Percentiles rank a stretch among this genome's conserved stretches.
phyloP scores from a whole-genome alignment of 495 filamentous ascomycete genomes.

The Podospora pseudopauciseta region DNA sequence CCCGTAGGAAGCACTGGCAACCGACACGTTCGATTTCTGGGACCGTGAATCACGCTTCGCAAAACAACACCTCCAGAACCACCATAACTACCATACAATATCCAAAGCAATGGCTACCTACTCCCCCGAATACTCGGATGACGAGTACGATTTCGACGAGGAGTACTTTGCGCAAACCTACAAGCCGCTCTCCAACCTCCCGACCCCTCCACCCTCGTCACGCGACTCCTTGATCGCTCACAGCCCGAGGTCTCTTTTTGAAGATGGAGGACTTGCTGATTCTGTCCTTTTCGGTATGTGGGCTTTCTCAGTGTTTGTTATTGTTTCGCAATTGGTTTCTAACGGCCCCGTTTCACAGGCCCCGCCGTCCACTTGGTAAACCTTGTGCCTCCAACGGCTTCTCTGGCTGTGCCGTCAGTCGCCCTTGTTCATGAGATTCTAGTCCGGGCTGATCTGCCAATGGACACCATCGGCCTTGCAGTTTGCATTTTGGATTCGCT shows the following conservation, averaged over 20 bases:
- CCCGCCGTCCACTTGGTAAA: conserved; percentile 54
- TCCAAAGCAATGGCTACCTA: conserved; percentile 23
- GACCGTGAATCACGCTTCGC: conserved; percentile 20
- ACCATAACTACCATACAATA: conserved; percentile 1
- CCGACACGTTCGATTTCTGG: conserved; percentile 21
- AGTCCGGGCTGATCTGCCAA: conserved; percentile 45
- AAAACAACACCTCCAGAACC: conserved; percentile 1
- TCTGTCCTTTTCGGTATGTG: conserved; percentile 46
- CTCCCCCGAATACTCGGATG: conserved; percentile 37
- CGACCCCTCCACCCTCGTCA: conserved; percentile 55
- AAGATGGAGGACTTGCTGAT: conserved; percentile 42
- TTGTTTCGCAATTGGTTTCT: neutral
- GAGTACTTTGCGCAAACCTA: conserved; percentile 55
- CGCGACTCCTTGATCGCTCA: conserved; percentile 39
- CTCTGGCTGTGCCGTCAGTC: conserved; percentile 47
- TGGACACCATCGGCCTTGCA: conserved; percentile 50
- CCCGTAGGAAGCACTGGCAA: conserved; percentile 32
- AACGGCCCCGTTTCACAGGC: conserved; percentile 32
- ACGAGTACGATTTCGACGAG: conserved; percentile 50
- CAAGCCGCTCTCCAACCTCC: conserved; percentile 57
- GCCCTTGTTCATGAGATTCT: conserved; percentile 51
- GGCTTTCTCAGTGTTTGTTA: neutral
- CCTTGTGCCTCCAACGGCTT: conserved; percentile 51
- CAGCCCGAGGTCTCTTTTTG: conserved; percentile 39
- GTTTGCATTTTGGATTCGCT: conserved; percentile 56